Base-by-base conservation (phyloP, 1,284 basidiomycete species). In the Earliella scabrosa region DNA sequence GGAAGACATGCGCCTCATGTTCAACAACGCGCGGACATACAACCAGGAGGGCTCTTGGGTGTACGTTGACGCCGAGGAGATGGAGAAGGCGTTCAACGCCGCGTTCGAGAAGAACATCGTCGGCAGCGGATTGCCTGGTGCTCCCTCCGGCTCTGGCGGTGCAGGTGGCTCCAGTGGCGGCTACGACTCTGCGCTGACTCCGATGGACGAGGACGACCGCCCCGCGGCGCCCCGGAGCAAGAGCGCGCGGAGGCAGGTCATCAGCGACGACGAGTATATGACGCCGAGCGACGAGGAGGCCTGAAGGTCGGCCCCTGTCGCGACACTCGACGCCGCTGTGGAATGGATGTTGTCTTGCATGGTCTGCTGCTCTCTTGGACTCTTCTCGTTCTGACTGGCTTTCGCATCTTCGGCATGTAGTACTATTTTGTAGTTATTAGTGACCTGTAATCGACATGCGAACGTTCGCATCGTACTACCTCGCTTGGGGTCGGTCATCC, bases 31-130 rank as follows among this genome's bases (percentile, higher is more conserved):
- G 4, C 85, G 91, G 67, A 91, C 86, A 38, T 97, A 95, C 77
- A 93, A 96, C 73, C 86, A 88, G 69, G 91, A 93, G 73, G 90
- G 87, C 2, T 94, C 92, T 0, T 91, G 93, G 88, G 95, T 98
- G 27, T 97, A 95, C 75, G 82, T 92, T 62, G 95, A 98, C 63
- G 95, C 97, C 2, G 87, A 93, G 51, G 90, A 92, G 74, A 93
- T 97, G 88, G 90, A 95, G 76, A 90, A 88, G 67, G 87, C 88
- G 46, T 93, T 95, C 68, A 81, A 89, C 60, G 77, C 81, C 23
- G 77, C 85, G 11, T 90, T 85, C 66, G 77, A 82, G 47, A 79
- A 80, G 38, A 71, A 78, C 44, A 84, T 87, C 40, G 75, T 73
- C 16, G 87, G 87, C 20, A 85, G 85, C 35, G 87, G 85, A 40